These are phyloP conservation scores for Mycena amicta DNA, from an alignment of 768 basidiomycete species.

Conservation along the genomic window DNA sequence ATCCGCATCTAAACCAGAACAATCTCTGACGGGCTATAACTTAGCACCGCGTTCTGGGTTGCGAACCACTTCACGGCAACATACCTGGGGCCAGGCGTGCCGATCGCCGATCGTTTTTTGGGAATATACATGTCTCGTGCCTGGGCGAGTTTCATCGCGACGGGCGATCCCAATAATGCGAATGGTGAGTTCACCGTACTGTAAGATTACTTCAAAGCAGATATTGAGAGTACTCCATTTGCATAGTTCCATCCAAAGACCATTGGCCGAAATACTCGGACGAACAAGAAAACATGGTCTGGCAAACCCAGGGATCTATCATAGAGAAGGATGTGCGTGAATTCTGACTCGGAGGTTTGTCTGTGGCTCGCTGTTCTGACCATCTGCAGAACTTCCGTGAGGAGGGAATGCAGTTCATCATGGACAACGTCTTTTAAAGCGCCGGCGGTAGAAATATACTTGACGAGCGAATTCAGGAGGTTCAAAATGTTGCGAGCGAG, in stretches of 20 bases:
- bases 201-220: no score
- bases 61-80: constrained; percentile 21
- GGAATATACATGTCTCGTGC: constrained; percentile 17
- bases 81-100: constrained; percentile 11
- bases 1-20: no score
- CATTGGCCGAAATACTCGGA: constrained; percentile 19
- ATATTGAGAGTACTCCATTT: no score
- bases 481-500: no score
- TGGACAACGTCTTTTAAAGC: constrained; percentile 14
- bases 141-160: constrained; percentile 22
- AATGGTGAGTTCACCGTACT: constrained; percentile 6
- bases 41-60: constrained; percentile 19
- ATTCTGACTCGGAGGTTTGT: no score
- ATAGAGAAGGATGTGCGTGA: constrained; percentile 20
- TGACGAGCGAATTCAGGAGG: no score
- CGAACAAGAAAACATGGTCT: constrained; percentile 12
- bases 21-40: no score
- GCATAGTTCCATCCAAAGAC: constrained; percentile 12
- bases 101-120: constrained; percentile 20
- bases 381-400: constrained; percentile 15
- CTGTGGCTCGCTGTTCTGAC: background rate
- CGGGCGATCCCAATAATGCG: constrained; percentile 21
- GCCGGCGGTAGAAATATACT: no score
- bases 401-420: constrained; percentile 17
- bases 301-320: constrained; percentile 20